Evolutionary conservation across 2,329 filamentous ascomycete genomes (phyloP).

Genomic region (Fusarium papillatum): DNA sequence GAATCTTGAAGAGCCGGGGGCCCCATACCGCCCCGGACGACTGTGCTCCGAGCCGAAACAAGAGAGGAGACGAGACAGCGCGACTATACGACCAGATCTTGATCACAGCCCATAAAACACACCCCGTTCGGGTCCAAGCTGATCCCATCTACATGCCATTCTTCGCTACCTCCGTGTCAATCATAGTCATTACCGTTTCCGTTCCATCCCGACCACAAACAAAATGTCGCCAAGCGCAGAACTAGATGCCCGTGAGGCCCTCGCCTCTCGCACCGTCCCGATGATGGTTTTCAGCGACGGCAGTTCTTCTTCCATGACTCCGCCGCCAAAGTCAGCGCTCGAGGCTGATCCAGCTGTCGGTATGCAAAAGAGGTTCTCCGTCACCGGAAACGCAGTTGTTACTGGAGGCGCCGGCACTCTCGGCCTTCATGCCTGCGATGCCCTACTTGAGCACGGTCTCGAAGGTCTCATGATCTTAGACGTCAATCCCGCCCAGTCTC

Average conservation of each 20-base stretch:
- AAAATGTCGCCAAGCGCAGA: background rate
- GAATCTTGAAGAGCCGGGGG: background rate
- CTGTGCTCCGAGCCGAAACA: background rate
- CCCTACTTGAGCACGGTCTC: constrained; percentile 77
- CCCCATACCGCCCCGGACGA: background rate
- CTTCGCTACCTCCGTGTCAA: background rate
- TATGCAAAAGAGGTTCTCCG: constrained; percentile 2
- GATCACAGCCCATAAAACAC: background rate
- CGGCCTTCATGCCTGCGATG: constrained; percentile 61
- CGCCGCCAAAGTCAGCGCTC: background rate
- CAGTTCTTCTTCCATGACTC: background rate
- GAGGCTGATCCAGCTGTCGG: background rate
- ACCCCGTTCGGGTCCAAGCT: background rate
- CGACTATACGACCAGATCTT: background rate
- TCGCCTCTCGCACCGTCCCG: background rate
- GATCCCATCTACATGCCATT: background rate
- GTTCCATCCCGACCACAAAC: background rate
- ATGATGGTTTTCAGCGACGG: background rate
- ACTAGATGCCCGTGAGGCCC: background rate
- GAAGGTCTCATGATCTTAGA: constrained; percentile 72
- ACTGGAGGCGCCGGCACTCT: constrained; percentile 66
- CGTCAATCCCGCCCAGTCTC: constrained; percentile 59
- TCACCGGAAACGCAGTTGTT: constrained; percentile 54
- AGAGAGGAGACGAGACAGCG: background rate
- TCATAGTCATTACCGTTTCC: background rate